Percentiles rank a stretch among this genome's conserved stretches.
Conservation (phyloP, 2,329 filamentous ascomycete species). For the Xylariales sp. region DNA sequence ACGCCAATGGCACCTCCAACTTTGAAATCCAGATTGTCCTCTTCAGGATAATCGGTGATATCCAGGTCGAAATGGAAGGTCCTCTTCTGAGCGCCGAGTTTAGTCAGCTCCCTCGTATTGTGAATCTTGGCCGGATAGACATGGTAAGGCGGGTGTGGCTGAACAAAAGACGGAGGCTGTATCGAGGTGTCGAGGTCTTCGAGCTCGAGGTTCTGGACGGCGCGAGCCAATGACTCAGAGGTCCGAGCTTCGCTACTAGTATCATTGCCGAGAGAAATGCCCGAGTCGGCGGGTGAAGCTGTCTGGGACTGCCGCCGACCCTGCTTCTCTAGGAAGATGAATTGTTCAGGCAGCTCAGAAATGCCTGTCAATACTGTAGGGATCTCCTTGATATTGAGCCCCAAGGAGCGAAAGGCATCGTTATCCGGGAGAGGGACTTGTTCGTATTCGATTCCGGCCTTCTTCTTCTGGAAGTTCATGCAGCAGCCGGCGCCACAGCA, state of each 20-base stretch:
- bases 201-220: slow-evolving; percentile 49
- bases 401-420: slow-evolving; percentile 82
- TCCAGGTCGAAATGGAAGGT: slow-evolving; percentile 98
- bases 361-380: slow-evolving; percentile 78
- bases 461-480: slow-evolving; percentile 60
- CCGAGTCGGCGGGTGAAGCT: slow-evolving; percentile 62
- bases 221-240: slow-evolving; percentile 38
- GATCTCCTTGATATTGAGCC: slow-evolving; percentile 80
- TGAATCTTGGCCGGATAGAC: slow-evolving; percentile 92
- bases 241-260: slow-evolving; percentile 54
- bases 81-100: slow-evolving; percentile 89
- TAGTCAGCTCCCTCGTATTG: slow-evolving; percentile 86
- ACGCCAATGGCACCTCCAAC: slow-evolving; percentile 96
- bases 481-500: slow-evolving; percentile 75
- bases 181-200: slow-evolving; percentile 66
- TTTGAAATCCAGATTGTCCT: slow-evolving; percentile 89
- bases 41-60: slow-evolving; percentile 90
- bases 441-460: slow-evolving; percentile 63
- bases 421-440: slow-evolving; percentile 76
- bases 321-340: slow-evolving; percentile 72
- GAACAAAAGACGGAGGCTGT: slow-evolving; percentile 88
- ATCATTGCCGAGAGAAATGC: slow-evolving; percentile 57
- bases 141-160: slow-evolving; percentile 92
- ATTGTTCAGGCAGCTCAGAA: slow-evolving; percentile 78
- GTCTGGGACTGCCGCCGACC: slow-evolving; percentile 57